Evolutionary conservation across 1,284 basidiomycete species (phyloP), one percentile per base, ranked within the genome.

Genomic region (Sporisorium scitamineum): DNA sequence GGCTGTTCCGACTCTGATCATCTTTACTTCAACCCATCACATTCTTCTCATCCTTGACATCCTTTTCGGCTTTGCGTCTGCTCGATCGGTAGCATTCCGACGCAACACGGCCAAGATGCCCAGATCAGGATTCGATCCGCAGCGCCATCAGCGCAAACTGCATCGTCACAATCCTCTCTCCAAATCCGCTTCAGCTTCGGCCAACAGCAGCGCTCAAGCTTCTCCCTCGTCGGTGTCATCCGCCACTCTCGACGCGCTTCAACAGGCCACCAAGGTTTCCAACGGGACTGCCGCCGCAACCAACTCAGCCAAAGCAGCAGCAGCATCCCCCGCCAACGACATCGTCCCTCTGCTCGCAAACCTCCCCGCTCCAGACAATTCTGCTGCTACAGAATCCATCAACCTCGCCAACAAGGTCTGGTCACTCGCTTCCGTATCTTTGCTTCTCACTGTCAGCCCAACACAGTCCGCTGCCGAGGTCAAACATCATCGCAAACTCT

Each of bases 381-480:
- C 58, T 3, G 24, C 57, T 0, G 22, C 71, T 1, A 31, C 69
- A 7, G 53, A 65, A 1, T 18, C 48, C 9, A 64, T 78, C 54
- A 61, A 64, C 27, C 57, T 73, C 4, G 77, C 76, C 34, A 81
- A 84, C 45, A 79, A 77, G 50, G 72, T 82, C n/a, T 82, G 83
- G 81, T 75, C 83, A 31, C 76, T 84, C 29, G 76, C 81, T 4
- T 80, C 81, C 11, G 78, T 84, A 20, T 76, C 78, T 5, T 54
- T 78, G 27, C 72, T 83, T 3, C 72, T 83, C 31, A 61, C 67
- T 0, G 66, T 66, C 50, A 60, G 56, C 54, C 55, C 64, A 22
- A 78, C 76, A 14, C 65, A 74, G 53, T 54, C 72, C 0, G 69
- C 75, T 11, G 61, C 78, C 3, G 72, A 81, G 20, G 70, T 76